A percentile compares a stretch with the other conserved stretches of the same genome.
phyloP scores from a whole-genome alignment of 208 protist species.

The Leptomonas seymouri region DNA sequence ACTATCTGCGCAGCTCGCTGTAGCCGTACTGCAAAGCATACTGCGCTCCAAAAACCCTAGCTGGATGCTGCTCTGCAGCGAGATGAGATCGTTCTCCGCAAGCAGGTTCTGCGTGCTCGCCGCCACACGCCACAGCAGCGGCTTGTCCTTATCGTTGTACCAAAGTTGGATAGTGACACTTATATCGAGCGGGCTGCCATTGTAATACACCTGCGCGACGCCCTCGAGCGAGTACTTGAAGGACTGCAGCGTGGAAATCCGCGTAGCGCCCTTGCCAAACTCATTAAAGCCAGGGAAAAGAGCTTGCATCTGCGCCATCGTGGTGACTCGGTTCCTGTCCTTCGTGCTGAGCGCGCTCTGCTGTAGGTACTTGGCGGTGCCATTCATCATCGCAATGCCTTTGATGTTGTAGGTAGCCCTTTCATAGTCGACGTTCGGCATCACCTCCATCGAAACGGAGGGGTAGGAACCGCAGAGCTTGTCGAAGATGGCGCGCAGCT shows the following conservation, averaged over 20 bases:
- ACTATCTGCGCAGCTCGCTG: constrained; percentile 19
- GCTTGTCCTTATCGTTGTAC: constrained; percentile 25
- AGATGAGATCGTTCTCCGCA: constrained; percentile 48
- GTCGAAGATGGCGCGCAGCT: constrained; percentile 64
- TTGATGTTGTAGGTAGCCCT: constrained; percentile 54
- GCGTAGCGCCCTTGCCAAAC: constrained; percentile 25
- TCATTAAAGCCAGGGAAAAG: constrained; percentile 80
- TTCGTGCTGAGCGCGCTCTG: constrained; percentile 64
- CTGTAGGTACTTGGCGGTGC: constrained; percentile 53
- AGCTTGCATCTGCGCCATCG: constrained; percentile 67
- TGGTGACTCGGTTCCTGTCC: constrained; percentile 58
- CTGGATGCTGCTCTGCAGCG: constrained; percentile 34
- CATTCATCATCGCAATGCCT: constrained; percentile 40
- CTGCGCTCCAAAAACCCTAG: constrained; percentile 23
- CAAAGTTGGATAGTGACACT: constrained; percentile 54
- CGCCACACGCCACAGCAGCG: constrained; percentile 57
- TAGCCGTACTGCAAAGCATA: constrained; percentile 33
- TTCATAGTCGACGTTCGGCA: constrained; percentile 87
- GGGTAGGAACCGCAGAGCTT: constrained; percentile 57
- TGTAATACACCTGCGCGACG: constrained; percentile 59
- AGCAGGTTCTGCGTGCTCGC: constrained; percentile 53
- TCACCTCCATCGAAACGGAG: constrained; percentile 71
- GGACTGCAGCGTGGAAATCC: constrained; percentile 27
- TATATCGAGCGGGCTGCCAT: constrained; percentile 61
- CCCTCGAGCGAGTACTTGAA: constrained; percentile 30